Conservation (phyloP, 208 protist species). For the Trichomonas vaginalis region DNA sequence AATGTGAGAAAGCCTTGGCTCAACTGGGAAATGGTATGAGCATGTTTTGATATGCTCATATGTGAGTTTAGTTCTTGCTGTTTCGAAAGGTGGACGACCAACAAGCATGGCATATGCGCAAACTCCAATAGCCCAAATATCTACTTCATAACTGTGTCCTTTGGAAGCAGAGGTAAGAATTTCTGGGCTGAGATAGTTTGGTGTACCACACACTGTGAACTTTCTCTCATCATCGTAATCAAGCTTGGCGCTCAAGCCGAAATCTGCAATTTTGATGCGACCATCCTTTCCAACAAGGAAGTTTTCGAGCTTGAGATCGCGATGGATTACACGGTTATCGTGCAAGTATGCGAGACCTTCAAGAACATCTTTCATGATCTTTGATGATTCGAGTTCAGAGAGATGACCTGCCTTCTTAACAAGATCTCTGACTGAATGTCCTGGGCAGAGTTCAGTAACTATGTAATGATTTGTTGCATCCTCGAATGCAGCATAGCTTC, state of each 20-base stretch:
- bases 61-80: constrained; percentile 74
- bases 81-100: constrained; percentile 90
- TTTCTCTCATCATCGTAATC: constrained; percentile 70
- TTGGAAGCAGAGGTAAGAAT: not conserved
- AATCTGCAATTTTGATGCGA: constrained; percentile 75
- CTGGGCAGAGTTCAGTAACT: constrained; percentile 77
- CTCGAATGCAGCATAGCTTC: constrained; percentile 82
- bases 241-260: constrained; percentile 68
- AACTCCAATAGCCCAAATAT: constrained; percentile 90
- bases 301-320: constrained; percentile 83
- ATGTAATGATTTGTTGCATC: constrained; percentile 87
- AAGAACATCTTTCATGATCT: not conserved
- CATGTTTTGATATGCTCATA: constrained; percentile 73
- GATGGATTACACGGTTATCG: constrained; percentile 64
- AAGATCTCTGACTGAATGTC: constrained; percentile 79
- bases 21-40: constrained; percentile 67
- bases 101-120: constrained; percentile 62
- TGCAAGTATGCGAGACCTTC: not conserved
- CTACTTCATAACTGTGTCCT: constrained; percentile 83
- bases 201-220: constrained; percentile 27
- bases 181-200: constrained; percentile 28
- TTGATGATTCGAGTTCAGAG: constrained; percentile 1
- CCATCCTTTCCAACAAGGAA: constrained; percentile 64
- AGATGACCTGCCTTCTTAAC: constrained; percentile 55
- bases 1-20: constrained; percentile 44